Evolutionary conservation across 2,329 filamentous ascomycete genomes (phyloP).

Genomic region (Dactylellina drechsleri): DNA sequence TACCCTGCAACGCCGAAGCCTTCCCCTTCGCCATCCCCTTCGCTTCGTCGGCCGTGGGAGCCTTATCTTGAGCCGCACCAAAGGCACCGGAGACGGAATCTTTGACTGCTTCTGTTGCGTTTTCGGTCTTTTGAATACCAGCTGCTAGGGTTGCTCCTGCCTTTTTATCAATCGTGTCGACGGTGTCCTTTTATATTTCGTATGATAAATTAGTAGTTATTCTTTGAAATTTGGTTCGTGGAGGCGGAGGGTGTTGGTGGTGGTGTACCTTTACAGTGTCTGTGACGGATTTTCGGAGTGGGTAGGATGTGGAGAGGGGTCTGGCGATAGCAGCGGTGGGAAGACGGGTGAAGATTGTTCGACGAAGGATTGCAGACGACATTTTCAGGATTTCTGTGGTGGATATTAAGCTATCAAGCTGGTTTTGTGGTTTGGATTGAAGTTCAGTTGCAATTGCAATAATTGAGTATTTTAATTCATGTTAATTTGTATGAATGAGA

Average conservation of each 20-base stretch:
- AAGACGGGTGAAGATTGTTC: constrained; percentile 32
- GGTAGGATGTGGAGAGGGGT: constrained; percentile 41
- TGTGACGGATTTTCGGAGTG: constrained; percentile 25
- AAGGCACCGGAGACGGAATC: constrained; percentile 30
- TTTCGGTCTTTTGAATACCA: constrained; percentile 36
- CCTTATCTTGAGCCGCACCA: constrained; percentile 22
- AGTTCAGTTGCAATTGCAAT: constrained; percentile 10
- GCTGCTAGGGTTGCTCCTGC: constrained; percentile 41
- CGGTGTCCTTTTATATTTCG: constrained; percentile 31
- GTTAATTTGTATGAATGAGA: background rate
- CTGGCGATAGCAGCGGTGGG: constrained; percentile 34
- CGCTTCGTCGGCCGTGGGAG: constrained; percentile 38
- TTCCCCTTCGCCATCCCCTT: constrained; percentile 45
- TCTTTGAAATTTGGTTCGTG: too few species aligned
- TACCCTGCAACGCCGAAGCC: constrained; percentile 13
- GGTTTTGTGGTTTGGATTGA: background rate
- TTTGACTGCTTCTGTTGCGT: constrained; percentile 37
- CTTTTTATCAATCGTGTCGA: constrained; percentile 35
- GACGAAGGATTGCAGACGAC: constrained; percentile 49
- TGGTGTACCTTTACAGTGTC: constrained; percentile 41
- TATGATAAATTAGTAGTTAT: background rate
- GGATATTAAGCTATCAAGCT: too few species aligned
- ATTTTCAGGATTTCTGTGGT: constrained; percentile 19
- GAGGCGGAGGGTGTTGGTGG: background rate
- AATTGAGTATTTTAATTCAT: background rate